These are phyloP conservation scores for Brasilioporus rufonigricans DNA, from an alignment of 768 basidiomycete species.

Conservation along the genomic window DNA sequence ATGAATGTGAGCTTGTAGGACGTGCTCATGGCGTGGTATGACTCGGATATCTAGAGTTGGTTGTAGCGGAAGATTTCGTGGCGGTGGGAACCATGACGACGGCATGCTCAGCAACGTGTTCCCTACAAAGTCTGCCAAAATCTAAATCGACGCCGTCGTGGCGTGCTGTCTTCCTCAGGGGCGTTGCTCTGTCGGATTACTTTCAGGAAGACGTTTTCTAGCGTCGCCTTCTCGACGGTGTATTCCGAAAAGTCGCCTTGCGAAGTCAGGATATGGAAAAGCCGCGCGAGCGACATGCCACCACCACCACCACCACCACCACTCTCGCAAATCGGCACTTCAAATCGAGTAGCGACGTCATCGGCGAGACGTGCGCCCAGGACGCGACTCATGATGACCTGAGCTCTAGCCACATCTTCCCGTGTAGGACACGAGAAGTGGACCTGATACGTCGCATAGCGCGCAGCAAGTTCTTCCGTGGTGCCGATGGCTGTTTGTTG, in stretches of 20 bases:
- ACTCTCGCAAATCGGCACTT: conserved; percentile 50
- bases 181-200: conserved; percentile 64
- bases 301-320: background rate
- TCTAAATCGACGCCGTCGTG: conserved; percentile 6
- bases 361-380: conserved; percentile 66
- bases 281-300: conserved; percentile 48
- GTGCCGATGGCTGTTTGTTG: conserved; percentile 59
- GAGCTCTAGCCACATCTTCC: conserved; percentile 57
- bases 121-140: no score
- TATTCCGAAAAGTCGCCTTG: conserved; percentile 60
- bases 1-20: no score
- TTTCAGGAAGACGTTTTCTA: conserved; percentile 74
- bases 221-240: conserved; percentile 64
- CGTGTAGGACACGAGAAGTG: conserved; percentile 68
- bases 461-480: conserved; percentile 56
- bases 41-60: no score
- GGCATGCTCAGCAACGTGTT: no score
- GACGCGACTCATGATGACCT: conserved; percentile 56
- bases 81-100: no score
- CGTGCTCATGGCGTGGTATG: no score
- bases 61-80: no score
- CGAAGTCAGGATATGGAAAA: conserved; percentile 55
- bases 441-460: conserved; percentile 74
- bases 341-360: conserved; percentile 74
- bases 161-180: conserved; percentile 41